These are phyloP conservation scores for Xerocomellus dryophilus DNA, from an alignment of 768 basidiomycete genomes.

Conservation along the genomic window DNA sequence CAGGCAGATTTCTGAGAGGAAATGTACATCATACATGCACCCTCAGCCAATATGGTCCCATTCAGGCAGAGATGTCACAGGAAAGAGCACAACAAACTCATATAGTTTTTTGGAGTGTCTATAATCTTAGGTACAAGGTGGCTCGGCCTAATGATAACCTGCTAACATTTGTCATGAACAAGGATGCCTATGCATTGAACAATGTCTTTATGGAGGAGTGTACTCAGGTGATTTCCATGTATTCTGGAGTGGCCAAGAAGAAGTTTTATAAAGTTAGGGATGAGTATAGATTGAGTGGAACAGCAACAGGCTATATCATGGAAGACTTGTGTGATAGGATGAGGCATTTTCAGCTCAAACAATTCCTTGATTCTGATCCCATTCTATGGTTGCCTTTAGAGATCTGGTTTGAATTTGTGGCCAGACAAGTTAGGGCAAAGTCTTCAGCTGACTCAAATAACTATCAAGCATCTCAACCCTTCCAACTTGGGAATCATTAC, in stretches of 20 bases:
- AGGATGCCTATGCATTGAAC: slow-evolving; percentile 5
- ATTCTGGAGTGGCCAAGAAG: slow-evolving; percentile 2
- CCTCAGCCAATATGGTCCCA: slow-evolving; percentile 4
- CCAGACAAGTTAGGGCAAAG: neutral
- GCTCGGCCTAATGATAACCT: neutral
- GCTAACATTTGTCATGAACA: neutral
- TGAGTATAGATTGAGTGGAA: slow-evolving; percentile 10
- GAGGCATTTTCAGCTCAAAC: neutral
- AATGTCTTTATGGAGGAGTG: slow-evolving; percentile 2
- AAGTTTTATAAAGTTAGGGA: slow-evolving; percentile 5
- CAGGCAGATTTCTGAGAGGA: slow-evolving; percentile 2
- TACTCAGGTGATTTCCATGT: neutral
- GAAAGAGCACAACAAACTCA: slow-evolving; percentile 6
- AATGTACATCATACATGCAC: slow-evolving; percentile 9
- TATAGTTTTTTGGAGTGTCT: slow-evolving; percentile 8
- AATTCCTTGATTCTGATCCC: slow-evolving; percentile 1
- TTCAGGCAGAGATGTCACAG: slow-evolving; percentile 12
- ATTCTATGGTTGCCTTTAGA: slow-evolving; percentile 1
- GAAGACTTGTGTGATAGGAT: neutral
- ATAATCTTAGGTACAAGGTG: slow-evolving; percentile 15
- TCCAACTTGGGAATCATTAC: slow-evolving; percentile 9
- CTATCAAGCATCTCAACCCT: neutral
- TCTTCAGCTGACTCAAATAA: slow-evolving; percentile 4
- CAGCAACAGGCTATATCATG: neutral
- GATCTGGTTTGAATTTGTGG: slow-evolving; percentile 8